Evolutionary conservation across 805 yeast genomes (phyloP), one percentile per base, ranked within the genome.

Genomic region (Kockiozyma suomiensis): DNA sequence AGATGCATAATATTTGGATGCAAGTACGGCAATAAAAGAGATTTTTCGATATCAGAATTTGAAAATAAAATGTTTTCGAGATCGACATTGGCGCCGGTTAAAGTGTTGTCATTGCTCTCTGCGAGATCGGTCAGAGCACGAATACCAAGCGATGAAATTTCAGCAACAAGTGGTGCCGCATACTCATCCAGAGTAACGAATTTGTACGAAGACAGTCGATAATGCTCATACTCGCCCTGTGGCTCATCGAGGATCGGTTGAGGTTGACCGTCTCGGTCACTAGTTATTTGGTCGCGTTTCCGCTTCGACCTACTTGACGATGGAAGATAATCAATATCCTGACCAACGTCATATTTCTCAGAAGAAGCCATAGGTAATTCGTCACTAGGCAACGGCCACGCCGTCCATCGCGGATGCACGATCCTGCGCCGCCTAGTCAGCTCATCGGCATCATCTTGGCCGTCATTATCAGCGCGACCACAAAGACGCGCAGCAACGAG

Each of bases 371-470:
- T 26, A 1, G 52, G 53, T 21, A 55, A 50, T 25, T 47, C 35
- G 8, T 32, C 45, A n/a, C 37, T 17, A 7, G 55, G 56, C 17
- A 59, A 30, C 15, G 64, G 60, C 59, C 59, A 59, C 6, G 57
- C 56, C 3, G 64, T 59, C 58, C 57, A 55, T 19, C 47, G 19
- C 17, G 50, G 50, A n/a, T 28, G 37, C 13, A 53, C 37, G 13
- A 50, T 19, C 19, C 47, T 8, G 13, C 33, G 21, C 28, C 43
- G n/a, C 12, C 33, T 33, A n/a, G 17, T n/a, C n/a, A n/a, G 8
- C 21, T 32, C 23, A 13, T 12, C 26, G 8, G 23, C 40, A 21
- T 46, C 35, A n/a, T 13, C 32, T 30, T 40, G 33, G 6, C 15
- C 46, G 7, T 19, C 35, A 7, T 30, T 23, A 6, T 30, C 23